Percentiles rank a stretch among this genome's conserved stretches.
Evolutionary conservation across 495 filamentous ascomycete species (phyloP).

Genomic region (Neurospora intermedia): DNA sequence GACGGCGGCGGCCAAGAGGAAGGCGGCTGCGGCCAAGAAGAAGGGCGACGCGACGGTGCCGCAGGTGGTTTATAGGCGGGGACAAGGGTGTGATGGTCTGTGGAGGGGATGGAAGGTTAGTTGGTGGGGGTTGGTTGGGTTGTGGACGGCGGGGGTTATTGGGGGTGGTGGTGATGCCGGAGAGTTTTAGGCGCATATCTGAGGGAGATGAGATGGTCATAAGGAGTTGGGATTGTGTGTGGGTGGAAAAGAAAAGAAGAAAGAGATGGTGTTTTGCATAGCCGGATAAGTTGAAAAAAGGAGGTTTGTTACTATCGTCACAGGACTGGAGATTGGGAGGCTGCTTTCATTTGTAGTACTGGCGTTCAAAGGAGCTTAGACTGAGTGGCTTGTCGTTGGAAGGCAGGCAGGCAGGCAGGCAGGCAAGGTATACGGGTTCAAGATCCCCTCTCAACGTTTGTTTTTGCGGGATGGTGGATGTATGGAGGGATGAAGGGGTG

Average conservation of each 20-base stretch:
- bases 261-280: not conserved
- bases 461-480: not conserved
- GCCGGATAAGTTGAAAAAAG: not conserved
- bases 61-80: constrained; percentile 46
- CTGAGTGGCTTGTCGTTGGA: not conserved
- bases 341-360: not conserved
- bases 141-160: constrained; percentile 49
- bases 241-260: not conserved
- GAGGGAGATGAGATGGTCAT: not conserved
- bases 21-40: not conserved
- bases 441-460: not conserved
- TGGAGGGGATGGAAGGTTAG: constrained; percentile 93
- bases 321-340: not conserved
- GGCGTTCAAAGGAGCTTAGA: not conserved
- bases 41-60: constrained; percentile 8
- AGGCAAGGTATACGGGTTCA: not conserved
- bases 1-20: constrained; percentile 13
- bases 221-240: not conserved
- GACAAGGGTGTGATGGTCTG: constrained; percentile 74
- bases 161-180: constrained; percentile 35
- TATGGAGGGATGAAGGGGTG: not conserved
- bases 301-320: not conserved
- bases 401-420: not conserved
- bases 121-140: constrained; percentile 87
- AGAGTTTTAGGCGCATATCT: constrained; percentile 24